Evolutionary conservation across 805 yeast genomes (phyloP), one percentile per base, ranked within the genome.

Genomic region (Wickerhamomyces chambardii): DNA sequence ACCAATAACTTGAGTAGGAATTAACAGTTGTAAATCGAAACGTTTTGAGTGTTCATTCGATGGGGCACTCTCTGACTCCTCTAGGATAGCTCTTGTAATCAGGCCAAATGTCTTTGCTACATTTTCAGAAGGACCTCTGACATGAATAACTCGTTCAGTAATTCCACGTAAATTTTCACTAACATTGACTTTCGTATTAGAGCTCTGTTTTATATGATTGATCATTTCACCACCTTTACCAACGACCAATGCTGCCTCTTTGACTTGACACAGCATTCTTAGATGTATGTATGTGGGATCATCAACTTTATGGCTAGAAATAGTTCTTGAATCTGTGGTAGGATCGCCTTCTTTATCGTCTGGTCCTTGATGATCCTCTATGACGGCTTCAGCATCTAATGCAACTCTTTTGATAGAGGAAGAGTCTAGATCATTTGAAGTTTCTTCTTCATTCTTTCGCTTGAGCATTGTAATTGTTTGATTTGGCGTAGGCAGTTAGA

Each of bases 71-170:
- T 75, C 74, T 4, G 81, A 77, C 46, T 80, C 90, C 36, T 75
- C 79, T 40, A 73, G 61, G 5, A 85, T 68, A 4, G 79, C 70
- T 44, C 89, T 68, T 1, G 76, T 71, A 26, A 84, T 73, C 43
- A 84, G 59, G 1, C 92, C 92, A 56, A 80, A 81, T 0, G 92
- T 90, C 51, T 77, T 76, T 12, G 95, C 89, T 7, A 83, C 90
- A 44, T 75, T 68, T 44, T 82, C 89, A 3, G 87, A 71, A 0
- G 82, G 62, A 0, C 95, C 95, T 40, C 79, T 65, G 4, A 84
- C 79, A 41, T 76, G 70, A 18, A 85, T 68, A 24, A 85, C 78
- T 42, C 95, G 66, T 49, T 82, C 94, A 2, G 83, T 80, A 6
- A 78, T 73, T 18, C 78, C 83, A 45, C 73, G 70, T 35, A 78